Evolutionary conservation across 129 eudicot genomes (phyloP).

Genomic region (Tanacetum coccineum): DNA sequence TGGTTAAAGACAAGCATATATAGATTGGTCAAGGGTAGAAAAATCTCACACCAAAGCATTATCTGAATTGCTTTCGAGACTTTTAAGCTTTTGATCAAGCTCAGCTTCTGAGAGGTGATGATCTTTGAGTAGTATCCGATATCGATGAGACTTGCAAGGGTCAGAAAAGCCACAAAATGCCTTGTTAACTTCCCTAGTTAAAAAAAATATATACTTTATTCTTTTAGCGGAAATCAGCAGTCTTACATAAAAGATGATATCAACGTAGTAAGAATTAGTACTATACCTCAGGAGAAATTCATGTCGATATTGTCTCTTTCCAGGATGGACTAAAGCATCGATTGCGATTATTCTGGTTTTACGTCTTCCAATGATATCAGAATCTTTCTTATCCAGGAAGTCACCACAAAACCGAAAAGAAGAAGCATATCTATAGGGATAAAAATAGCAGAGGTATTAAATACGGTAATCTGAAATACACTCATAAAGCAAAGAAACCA

Average conservation of each 20-base stretch:
- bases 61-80: slow-evolving; percentile 18
- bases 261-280: not conserved
- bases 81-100: slow-evolving; percentile 27
- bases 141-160: slow-evolving; percentile 39
- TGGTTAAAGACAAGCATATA: too few relatives aligned
- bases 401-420: slow-evolving; percentile 72
- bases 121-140: slow-evolving; percentile 31
- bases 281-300: slow-evolving; percentile 53
- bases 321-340: slow-evolving; percentile 72
- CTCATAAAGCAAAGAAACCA: slow-evolving; percentile 3
- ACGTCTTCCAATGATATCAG: slow-evolving; percentile 61
- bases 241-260: slow-evolving; percentile 1
- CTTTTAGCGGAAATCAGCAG: too few relatives aligned
- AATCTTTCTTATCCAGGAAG: slow-evolving; percentile 47
- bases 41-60: slow-evolving; percentile 31
- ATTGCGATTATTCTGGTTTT: slow-evolving; percentile 72
- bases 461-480: not conserved
- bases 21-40: not conserved
- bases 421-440: slow-evolving; percentile 55
- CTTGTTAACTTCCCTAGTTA: slow-evolving; percentile 79
- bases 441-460: not conserved
- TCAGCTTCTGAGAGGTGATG: slow-evolving; percentile 20
- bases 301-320: slow-evolving; percentile 55
- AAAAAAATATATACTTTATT: too few relatives aligned
- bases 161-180: slow-evolving; percentile 84